Base-by-base conservation (phyloP, 441 rosid genomes). In the Gossypium davidsonii region DNA sequence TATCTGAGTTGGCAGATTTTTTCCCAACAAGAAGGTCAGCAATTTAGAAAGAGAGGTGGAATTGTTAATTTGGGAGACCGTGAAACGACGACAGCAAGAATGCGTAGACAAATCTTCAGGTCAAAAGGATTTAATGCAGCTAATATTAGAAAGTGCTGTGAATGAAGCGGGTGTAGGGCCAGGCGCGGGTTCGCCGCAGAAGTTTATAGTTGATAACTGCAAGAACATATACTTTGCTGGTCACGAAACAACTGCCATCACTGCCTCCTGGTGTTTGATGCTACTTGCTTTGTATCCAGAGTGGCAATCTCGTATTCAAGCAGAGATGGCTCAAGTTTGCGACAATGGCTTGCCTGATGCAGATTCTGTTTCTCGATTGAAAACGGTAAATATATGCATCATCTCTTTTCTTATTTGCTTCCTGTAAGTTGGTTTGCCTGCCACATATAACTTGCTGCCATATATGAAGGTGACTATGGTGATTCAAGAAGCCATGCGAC, bases 221-320 rank as follows among this genome's bases (percentile, higher is more conserved):
- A 89, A 89, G 87, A 87, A 78, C 77, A 89, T 89, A 10, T 89
- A 89, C 79, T 85, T 89, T 0, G 89, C 89, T 0, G 91, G 89
- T 10, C 85, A 85, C 44, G 93, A 85, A 42, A 72, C 93, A 34
- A 87, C 91, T 6, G 89, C 89, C 1, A 77, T 84, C 7, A 83
- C 89, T 0, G 89, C 87, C 74, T 79, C 93, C 60, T 89, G 93
- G 89, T 84, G 88, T 74, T 67, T 89, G 77, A 83, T 87, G 89
- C 85, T 89, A 8, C 89, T 89, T 1, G 88, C 93, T 55, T 76
- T 84, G 9, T 81, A 87, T 64, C 93, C 93, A 0, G 81, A 79
- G 56, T 89, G 93, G 91, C 91, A 89, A 67, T 61, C 74, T 39
- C 83, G 76, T n/a, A 85, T 87, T 31, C 82, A 86, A 17, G 71